phyloP scores from a whole-genome alignment of 257 asterid genomes.

The Rubia yunnanensis region DNA sequence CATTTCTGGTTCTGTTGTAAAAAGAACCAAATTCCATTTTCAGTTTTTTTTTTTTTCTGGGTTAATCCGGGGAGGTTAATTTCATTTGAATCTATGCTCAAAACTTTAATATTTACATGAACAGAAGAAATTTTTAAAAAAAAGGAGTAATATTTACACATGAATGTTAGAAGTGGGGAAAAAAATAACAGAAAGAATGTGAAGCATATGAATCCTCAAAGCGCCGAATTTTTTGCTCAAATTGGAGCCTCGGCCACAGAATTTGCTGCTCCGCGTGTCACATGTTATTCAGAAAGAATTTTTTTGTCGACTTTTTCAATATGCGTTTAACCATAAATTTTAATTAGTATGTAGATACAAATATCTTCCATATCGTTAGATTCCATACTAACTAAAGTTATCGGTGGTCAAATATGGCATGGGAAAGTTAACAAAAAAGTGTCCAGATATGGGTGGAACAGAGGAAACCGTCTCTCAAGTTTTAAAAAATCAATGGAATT shows the following conservation, averaged over 20 bases:
- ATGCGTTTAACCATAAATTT: too few species aligned
- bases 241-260: background rate
- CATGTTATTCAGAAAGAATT: too few species aligned
- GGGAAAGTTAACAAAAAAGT: too few species aligned
- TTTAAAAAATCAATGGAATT: too few species aligned
- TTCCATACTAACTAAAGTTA: too few species aligned
- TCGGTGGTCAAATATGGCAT: too few species aligned
- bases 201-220: background rate
- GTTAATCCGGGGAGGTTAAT: background rate
- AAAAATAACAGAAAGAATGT: background rate
- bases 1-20: background rate
- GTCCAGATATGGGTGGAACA: too few species aligned
- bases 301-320: too few species aligned
- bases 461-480: too few species aligned
- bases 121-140: background rate
- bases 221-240: background rate
- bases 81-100: background rate
- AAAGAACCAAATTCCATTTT: background rate
- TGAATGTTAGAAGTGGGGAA: background rate
- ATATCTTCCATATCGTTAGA: too few species aligned
- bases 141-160: background rate
- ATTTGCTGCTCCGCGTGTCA: too few species aligned
- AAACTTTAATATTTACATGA: background rate
- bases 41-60: background rate
- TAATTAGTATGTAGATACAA: too few species aligned